phyloP scores from a whole-genome alignment of 768 basidiomycete species.

The Hericium rajendrae region DNA sequence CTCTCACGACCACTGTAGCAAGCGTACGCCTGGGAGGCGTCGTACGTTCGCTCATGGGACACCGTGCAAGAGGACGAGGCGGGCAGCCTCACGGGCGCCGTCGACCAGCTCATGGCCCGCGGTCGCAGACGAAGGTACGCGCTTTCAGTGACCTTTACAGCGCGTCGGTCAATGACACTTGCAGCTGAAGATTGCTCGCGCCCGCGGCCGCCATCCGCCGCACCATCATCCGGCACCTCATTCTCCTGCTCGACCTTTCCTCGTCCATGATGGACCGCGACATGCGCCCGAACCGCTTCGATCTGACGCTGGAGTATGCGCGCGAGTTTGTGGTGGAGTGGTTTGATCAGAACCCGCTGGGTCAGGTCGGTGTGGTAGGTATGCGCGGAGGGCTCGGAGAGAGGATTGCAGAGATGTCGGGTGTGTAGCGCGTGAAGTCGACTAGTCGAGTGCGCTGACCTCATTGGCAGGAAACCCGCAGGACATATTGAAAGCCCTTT shows the following conservation, averaged over 20 bases:
- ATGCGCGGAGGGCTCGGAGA: conserved; percentile 90
- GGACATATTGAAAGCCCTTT: conserved; percentile 81
- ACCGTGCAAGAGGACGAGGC: conserved; percentile 93
- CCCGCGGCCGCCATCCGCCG: conserved; percentile 85
- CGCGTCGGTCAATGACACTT: neutral
- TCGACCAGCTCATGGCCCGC: conserved; percentile 82
- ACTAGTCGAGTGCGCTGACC: neutral
- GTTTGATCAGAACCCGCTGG: conserved; percentile 99
- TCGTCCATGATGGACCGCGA: conserved; percentile 91
- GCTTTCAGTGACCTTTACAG: neutral
- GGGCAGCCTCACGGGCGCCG: conserved; percentile 83
- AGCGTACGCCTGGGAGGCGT: conserved; percentile 94
- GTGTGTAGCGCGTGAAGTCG: conserved; percentile 31
- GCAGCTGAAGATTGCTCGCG: conserved; percentile 48
- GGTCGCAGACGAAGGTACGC: conserved; percentile 73
- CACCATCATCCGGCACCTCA: conserved; percentile 92
- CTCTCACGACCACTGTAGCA: conserved; percentile 32
- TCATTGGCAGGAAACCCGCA: conserved; percentile 78
- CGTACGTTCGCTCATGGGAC: conserved; percentile 93
- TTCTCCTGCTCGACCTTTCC: conserved; percentile 88
- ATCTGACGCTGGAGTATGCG: conserved; percentile 81
- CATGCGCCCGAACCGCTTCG: conserved; percentile 91
- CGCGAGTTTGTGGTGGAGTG: conserved; percentile 90
- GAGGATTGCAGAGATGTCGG: conserved; percentile 86
- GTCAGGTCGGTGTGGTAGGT: conserved; percentile 91